A percentile compares a stretch with the other conserved stretches of the same genome.
Conservation (phyloP, 495 filamentous ascomycete species). For the Talaromyces stipitatus region DNA sequence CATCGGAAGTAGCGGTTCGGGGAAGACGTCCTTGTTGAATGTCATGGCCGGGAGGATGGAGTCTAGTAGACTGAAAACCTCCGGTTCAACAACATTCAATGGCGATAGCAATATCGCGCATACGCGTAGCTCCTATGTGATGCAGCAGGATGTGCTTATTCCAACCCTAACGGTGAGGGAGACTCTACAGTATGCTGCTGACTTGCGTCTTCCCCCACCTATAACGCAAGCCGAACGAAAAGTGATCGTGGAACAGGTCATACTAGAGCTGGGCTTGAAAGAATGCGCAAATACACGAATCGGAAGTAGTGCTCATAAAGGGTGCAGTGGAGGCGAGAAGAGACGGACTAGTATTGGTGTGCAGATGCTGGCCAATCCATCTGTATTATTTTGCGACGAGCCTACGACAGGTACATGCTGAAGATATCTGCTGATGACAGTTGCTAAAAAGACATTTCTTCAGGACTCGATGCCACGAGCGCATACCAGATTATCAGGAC, state of each 20-base stretch:
- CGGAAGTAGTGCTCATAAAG: constrained; percentile 58
- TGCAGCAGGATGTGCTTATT: constrained; percentile 68
- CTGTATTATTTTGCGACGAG: constrained; percentile 67
- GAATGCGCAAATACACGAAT: constrained; percentile 67
- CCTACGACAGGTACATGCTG: constrained; percentile 48
- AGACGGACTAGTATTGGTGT: constrained; percentile 66
- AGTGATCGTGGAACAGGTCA: constrained; percentile 61
- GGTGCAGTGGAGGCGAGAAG: constrained; percentile 72
- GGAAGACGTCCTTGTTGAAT: constrained; percentile 68
- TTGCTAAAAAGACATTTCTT: neutral
- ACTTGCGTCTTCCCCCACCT: constrained; percentile 57
- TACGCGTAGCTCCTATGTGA: constrained; percentile 61
- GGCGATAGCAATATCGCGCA: constrained; percentile 39
- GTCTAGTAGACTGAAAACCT: constrained; percentile 41
- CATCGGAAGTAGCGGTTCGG: constrained; percentile 64
- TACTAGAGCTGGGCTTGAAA: constrained; percentile 64
- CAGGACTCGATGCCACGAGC: constrained; percentile 61
- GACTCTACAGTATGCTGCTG: constrained; percentile 62
- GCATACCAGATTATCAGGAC: constrained; percentile 67
- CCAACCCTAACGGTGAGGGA: constrained; percentile 66
- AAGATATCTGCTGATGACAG: neutral
- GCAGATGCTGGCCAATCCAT: constrained; percentile 67
- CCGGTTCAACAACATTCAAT: constrained; percentile 52
- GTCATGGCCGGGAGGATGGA: constrained; percentile 58
- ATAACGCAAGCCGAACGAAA: constrained; percentile 49